These are phyloP conservation scores for Cutaneotrichosporon curvatum DNA, from an alignment of 1,284 basidiomycete genomes.

Conservation along the genomic window DNA sequence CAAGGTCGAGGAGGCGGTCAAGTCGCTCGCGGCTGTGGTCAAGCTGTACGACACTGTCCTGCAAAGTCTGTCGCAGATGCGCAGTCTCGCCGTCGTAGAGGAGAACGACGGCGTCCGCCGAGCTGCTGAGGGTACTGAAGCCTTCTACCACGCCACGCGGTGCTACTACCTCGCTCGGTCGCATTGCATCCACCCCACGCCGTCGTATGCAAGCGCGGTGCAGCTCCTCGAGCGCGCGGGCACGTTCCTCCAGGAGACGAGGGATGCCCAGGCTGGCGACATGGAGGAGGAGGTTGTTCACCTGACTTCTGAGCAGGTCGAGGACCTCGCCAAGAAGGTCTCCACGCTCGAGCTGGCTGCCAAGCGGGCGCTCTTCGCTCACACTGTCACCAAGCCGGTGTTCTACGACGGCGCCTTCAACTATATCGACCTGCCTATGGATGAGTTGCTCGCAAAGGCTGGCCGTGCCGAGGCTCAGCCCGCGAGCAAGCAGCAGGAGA, in stretches of 20 bases:
- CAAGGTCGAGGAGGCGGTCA: constrained; percentile 52
- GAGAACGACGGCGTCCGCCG: constrained; percentile 72
- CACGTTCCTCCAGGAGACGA: constrained; percentile 24
- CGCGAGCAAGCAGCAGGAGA: no score
- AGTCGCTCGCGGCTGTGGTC: constrained; percentile 67
- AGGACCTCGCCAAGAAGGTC: constrained; percentile 53
- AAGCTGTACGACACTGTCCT: constrained; percentile 79
- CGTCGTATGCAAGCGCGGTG: constrained; percentile 37
- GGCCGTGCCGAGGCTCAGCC: constrained; percentile 50
- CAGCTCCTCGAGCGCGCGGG: constrained; percentile 36
- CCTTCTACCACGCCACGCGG: constrained; percentile 62
- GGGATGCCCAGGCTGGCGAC: constrained; percentile 21
- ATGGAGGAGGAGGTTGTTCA: constrained; percentile 33
- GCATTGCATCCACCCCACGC: constrained; percentile 43
- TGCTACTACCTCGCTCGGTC: constrained; percentile 41
- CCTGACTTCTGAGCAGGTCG: constrained; percentile 43
- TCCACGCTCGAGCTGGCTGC: constrained; percentile 52
- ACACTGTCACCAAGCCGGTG: constrained; percentile 73
- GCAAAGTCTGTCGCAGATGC: constrained; percentile 74
- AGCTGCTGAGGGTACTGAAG: constrained; percentile 65
- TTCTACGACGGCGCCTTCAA: constrained; percentile 95
- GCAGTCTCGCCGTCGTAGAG: constrained; percentile 73
- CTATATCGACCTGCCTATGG: constrained; percentile 78
- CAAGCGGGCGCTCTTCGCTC: constrained; percentile 72
- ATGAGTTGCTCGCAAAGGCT: constrained; percentile 60